Percentiles rank a stretch among this genome's conserved stretches.
Evolutionary conservation across 176 grass and related monocot genomes (phyloP).

Genomic region (Aegilops umbellulata): DNA sequence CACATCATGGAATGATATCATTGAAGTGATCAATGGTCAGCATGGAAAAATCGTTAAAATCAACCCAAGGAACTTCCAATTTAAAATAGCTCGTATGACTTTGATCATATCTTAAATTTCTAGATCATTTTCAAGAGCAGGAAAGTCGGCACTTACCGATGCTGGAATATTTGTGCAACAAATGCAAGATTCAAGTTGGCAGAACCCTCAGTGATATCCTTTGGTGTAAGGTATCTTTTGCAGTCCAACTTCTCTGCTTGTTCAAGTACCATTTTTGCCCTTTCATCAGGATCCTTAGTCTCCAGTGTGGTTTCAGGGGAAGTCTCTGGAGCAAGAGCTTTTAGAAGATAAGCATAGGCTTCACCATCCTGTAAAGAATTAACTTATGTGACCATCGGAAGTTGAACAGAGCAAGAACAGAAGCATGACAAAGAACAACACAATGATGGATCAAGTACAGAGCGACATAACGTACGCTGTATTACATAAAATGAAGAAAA

Average conservation of each 20-base stretch:
- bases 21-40: slow-evolving; percentile 19
- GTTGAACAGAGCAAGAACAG: slow-evolving; percentile 24
- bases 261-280: slow-evolving; percentile 93
- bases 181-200: slow-evolving; percentile 99
- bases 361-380: slow-evolving; percentile 74
- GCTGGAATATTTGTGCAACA: slow-evolving; percentile 98
- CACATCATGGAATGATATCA: slow-evolving; percentile 5
- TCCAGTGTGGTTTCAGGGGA: slow-evolving; percentile 59
- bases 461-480: background rate
- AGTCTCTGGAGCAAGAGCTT: slow-evolving; percentile 94
- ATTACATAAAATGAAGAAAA: background rate
- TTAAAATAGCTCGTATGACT: background rate
- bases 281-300: slow-evolving; percentile 73
- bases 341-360: slow-evolving; percentile 98
- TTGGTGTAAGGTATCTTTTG: slow-evolving; percentile 91
- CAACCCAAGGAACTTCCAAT: too few relatives aligned
- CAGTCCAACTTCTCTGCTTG: slow-evolving; percentile 97
- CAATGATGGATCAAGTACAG: background rate
- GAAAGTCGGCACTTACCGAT: slow-evolving; percentile 49
- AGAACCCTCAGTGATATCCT: slow-evolving; percentile 97
- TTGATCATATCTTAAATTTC: background rate
- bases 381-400: slow-evolving; percentile 24
- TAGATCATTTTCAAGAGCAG: background rate
- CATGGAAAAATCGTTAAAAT: slow-evolving; percentile 8
- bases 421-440: background rate